Evolutionary conservation across 106 monocot species (phyloP).

Genomic region (Dioscorea dumetorum): DNA sequence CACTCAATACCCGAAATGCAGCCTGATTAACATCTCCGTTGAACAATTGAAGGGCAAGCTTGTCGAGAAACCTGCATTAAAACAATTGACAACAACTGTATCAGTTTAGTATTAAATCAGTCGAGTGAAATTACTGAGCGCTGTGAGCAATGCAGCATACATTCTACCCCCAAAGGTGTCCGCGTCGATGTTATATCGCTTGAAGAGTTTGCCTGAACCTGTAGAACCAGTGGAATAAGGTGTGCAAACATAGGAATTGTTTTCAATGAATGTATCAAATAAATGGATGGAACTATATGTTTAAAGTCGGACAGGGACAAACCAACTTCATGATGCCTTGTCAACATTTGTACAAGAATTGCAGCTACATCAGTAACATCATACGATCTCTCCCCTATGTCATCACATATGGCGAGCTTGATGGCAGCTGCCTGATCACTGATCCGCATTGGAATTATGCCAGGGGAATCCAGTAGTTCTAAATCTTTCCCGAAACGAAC

Average conservation of each 20-base stretch:
- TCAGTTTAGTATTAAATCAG: background rate
- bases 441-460: conserved; percentile 95
- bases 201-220: conserved; percentile 63
- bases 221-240: conserved; percentile 1
- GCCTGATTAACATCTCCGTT: conserved; percentile 83
- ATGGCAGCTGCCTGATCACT: conserved; percentile 88
- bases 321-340: conserved; percentile 72
- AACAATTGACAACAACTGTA: background rate
- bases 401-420: conserved; percentile 97
- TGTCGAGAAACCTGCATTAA: conserved; percentile 59
- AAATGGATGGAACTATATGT: background rate
- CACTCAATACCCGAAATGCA: conserved; percentile 67
- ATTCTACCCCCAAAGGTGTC: conserved; percentile 62
- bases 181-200: conserved; percentile 69
- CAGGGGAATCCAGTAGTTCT: conserved; percentile 90
- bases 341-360: conserved; percentile 81
- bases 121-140: background rate
- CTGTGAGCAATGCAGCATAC: conserved; percentile 31
- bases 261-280: background rate
- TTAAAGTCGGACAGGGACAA: background rate
- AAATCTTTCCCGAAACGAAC: conserved; percentile 91
- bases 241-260: background rate
- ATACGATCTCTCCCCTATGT: conserved; percentile 95
- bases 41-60: conserved; percentile 76
- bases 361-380: conserved; percentile 80